These are phyloP conservation scores for Isabelozyma rhagii DNA, from an alignment of 805 yeast genomes.

Conservation along the genomic window DNA sequence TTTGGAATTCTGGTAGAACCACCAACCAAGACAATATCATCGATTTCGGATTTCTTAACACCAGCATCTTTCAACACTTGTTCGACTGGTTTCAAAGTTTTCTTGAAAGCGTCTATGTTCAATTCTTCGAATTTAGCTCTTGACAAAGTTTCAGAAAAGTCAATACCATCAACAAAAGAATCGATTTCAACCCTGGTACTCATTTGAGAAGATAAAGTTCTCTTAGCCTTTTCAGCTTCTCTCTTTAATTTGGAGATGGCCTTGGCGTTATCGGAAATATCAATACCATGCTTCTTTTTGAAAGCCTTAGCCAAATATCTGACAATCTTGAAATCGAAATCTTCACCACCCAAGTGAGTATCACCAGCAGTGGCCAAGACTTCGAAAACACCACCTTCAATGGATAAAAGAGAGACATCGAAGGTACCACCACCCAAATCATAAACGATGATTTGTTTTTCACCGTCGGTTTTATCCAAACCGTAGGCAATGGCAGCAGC, in stretches of 20 bases:
- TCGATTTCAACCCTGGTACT: conserved; percentile 43
- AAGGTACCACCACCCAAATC: conserved; percentile 57
- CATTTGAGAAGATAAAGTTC: conserved; percentile 46
- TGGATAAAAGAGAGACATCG: conserved; percentile 83
- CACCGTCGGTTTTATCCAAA: conserved; percentile 53
- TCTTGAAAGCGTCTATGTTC: conserved; percentile 43
- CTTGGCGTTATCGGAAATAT: conserved; percentile 37
- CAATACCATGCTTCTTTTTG: conserved; percentile 45
- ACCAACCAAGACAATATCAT: conserved; percentile 47
- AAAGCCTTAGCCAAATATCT: conserved; percentile 40
- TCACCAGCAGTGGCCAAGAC: conserved; percentile 49
- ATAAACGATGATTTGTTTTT: conserved; percentile 45
- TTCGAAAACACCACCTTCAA: conserved; percentile 60
- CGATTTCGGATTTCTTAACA: conserved; percentile 42
- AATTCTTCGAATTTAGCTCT: conserved; percentile 50
- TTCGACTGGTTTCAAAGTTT: conserved; percentile 46
- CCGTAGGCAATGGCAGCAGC: conserved; percentile 74
- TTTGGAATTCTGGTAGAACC: conserved; percentile 52
- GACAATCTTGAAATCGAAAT: conserved; percentile 44
- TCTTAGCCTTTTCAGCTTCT: conserved; percentile 49
- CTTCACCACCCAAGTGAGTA: conserved; percentile 52
- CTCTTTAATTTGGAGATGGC: conserved; percentile 46
- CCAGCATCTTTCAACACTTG: conserved; percentile 45
- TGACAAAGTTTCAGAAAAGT: conserved; percentile 44
- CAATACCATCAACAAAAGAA: conserved; percentile 47